Conservation (phyloP, 1,139 yeast genomes). For the Suhomyces ambrosiae region DNA sequence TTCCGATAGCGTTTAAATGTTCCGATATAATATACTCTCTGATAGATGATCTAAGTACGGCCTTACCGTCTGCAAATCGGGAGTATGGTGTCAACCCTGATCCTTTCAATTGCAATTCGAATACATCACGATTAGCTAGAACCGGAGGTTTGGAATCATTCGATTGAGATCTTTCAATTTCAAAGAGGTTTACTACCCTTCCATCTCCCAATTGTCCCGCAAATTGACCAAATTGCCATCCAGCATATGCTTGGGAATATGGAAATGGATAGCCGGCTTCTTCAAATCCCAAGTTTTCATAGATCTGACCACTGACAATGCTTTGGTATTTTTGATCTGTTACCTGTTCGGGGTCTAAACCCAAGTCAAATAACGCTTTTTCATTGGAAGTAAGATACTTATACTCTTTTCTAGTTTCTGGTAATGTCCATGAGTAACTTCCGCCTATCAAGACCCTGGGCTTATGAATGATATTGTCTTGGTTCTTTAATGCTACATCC, state of each 20-base stretch:
- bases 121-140: slow-evolving; percentile 31
- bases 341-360: slow-evolving; percentile 45
- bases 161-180: slow-evolving; percentile 36
- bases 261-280: slow-evolving; percentile 61
- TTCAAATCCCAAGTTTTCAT: slow-evolving; percentile 28
- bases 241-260: slow-evolving; percentile 90
- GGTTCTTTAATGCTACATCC: slow-evolving; percentile 49
- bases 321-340: slow-evolving; percentile 50
- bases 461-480: slow-evolving; percentile 35
- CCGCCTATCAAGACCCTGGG: slow-evolving; percentile 70
- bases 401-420: slow-evolving; percentile 60
- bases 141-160: slow-evolving; percentile 23
- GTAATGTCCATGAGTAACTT: slow-evolving; percentile 69
- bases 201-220: slow-evolving; percentile 99
- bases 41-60: slow-evolving; percentile 82
- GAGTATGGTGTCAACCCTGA: slow-evolving; percentile 91
- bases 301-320: slow-evolving; percentile 64
- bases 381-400: slow-evolving; percentile 61
- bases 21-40: slow-evolving; percentile 89
- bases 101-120: slow-evolving; percentile 85
- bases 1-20: slow-evolving; percentile 74
- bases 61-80: slow-evolving; percentile 96
- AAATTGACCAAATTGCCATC: slow-evolving; percentile 94
- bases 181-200: slow-evolving; percentile 80
- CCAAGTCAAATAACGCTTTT: slow-evolving; percentile 62